Evolutionary conservation across 441 rosid genomes (phyloP).

Genomic region (Erodium moschatum): DNA sequence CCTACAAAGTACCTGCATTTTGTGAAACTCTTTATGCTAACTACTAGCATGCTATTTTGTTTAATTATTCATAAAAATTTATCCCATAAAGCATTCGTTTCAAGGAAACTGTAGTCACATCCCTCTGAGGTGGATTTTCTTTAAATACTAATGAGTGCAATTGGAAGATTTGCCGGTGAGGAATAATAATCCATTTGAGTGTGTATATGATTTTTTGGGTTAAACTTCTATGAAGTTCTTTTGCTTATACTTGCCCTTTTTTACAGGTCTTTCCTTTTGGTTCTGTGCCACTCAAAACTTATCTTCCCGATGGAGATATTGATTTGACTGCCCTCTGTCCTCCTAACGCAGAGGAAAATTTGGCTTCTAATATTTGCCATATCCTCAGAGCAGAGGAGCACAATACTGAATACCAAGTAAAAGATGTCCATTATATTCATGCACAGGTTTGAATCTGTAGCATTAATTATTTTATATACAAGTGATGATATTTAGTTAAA

Average conservation of each 20-base stretch:
- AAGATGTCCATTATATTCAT: conserved; percentile 57
- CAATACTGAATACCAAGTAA: conserved; percentile 41
- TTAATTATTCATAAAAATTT: not conserved
- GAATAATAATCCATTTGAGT: conserved; percentile 17
- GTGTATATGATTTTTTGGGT: conserved; percentile 9
- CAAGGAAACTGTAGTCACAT: conserved; percentile 4
- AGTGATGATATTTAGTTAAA: conserved; percentile 14
- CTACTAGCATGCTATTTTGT: too few relatives aligned
- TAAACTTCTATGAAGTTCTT: conserved; percentile 15
- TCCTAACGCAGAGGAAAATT: conserved; percentile 50
- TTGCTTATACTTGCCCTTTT: conserved; percentile 19
- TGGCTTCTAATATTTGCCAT: conserved; percentile 40
- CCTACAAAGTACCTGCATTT: too few relatives aligned
- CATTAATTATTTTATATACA: conserved; percentile 13
- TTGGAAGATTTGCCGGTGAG: conserved; percentile 14
- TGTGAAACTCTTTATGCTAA: too few relatives aligned
- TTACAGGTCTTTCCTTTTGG: conserved; percentile 79
- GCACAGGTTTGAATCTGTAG: conserved; percentile 59
- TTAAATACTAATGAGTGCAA: not conserved
- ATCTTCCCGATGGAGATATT: conserved; percentile 95
- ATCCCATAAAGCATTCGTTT: not conserved
- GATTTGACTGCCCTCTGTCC: conserved; percentile 65
- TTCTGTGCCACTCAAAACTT: conserved; percentile 81
- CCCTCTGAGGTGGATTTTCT: not conserved
- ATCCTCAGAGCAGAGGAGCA: conserved; percentile 44